phyloP scores from a whole-genome alignment of 208 protist species.

The Leishmania tropica region DNA sequence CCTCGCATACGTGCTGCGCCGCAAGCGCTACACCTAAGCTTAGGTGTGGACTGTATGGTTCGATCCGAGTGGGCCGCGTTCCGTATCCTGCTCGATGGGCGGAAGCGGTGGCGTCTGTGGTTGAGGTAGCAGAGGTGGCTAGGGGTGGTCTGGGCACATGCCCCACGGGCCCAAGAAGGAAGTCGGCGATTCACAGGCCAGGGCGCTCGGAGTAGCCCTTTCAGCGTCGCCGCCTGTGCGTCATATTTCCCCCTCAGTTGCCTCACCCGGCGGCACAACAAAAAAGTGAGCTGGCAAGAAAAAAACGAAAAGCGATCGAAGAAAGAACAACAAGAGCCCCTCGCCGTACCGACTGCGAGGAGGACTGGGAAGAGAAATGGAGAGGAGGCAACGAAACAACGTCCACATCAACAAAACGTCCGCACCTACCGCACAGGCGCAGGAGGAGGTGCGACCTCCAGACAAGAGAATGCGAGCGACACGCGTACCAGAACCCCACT shows the following conservation, averaged over 20 bases:
- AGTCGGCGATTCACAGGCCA: background rate
- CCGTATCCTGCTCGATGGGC: background rate
- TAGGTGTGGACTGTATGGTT: background rate
- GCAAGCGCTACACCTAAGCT: background rate
- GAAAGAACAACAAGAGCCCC: background rate
- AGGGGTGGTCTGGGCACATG: background rate
- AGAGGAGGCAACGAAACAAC: too few relatives aligned
- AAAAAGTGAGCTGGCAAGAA: background rate
- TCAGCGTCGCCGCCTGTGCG: background rate
- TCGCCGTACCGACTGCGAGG: background rate
- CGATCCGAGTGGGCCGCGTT: background rate
- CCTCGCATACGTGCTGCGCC: background rate
- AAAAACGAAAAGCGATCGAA: background rate
- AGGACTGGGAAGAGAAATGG: too few relatives aligned
- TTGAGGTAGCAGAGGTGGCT: background rate
- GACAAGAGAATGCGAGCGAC: background rate
- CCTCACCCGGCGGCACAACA: background rate
- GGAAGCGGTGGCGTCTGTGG: background rate
- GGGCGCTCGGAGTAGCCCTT: background rate
- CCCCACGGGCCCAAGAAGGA: background rate
- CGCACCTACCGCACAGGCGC: background rate
- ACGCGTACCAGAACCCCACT: background rate
- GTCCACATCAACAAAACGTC: too few relatives aligned
- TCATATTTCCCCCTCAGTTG: background rate
- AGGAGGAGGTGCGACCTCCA: background rate